Percentiles rank a stretch among this genome's conserved stretches.
These are phyloP conservation scores for Sungouiozyma ichnusensis DNA, from an alignment of 805 yeast species.

Conservation along the genomic window DNA sequence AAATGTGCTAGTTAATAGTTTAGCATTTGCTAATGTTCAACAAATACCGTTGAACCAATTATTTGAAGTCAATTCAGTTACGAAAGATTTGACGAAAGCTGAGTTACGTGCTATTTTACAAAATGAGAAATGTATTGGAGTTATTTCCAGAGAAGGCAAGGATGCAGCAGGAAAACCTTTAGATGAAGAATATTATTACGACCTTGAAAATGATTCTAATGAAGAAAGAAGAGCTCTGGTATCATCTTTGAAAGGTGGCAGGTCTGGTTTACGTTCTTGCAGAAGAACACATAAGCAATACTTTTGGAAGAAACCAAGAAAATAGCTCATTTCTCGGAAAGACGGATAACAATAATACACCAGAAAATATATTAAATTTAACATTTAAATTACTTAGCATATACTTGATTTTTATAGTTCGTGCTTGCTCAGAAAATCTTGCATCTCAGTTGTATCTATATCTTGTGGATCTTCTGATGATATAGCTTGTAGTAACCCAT, in stretches of 20 bases:
- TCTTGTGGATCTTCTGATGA: conserved; percentile 69
- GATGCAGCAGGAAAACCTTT: conserved; percentile 95
- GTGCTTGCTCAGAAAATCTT: conserved; percentile 42
- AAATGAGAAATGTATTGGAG: conserved; percentile 47
- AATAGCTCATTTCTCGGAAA: conserved; percentile 1
- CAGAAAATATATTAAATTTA: background rate
- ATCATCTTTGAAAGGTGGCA: conserved; percentile 64
- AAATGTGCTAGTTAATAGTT: conserved; percentile 66
- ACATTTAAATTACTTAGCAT: background rate
- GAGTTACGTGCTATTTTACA: conserved; percentile 39
- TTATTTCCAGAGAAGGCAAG: conserved; percentile 78
- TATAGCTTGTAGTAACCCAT: conserved; percentile 81
- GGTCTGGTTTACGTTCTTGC: conserved; percentile 74
- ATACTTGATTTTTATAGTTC: conserved; percentile 20
- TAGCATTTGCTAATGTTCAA: conserved; percentile 81
- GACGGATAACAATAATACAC: background rate
- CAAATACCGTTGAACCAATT: conserved; percentile 78
- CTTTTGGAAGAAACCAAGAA: conserved; percentile 39
- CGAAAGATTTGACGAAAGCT: conserved; percentile 36
- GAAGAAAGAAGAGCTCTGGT: conserved; percentile 59
- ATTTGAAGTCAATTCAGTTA: conserved; percentile 46
- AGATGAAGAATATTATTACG: conserved; percentile 89
- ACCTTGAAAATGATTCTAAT: conserved; percentile 73
- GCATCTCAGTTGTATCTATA: conserved; percentile 41
- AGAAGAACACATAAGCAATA: conserved; percentile 84